phyloP scores from a whole-genome alignment of 2,329 filamentous ascomycete genomes.

The Rosellinia necatrix region DNA sequence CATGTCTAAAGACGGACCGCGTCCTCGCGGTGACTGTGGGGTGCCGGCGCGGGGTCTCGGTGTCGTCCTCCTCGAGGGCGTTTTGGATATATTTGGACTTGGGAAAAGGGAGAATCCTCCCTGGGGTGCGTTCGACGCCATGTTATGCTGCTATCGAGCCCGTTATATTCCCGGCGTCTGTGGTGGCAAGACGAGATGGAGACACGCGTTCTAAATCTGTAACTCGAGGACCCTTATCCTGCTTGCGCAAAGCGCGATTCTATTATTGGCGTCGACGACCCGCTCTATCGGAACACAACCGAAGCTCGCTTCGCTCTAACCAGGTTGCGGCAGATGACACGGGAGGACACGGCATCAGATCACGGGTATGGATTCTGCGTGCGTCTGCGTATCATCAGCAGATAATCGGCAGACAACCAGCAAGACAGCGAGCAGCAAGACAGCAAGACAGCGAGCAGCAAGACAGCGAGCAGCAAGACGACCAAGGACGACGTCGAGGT shows the following conservation, averaged over 20 bases:
- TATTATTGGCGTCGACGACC: constrained; percentile 3
- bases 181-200: constrained; percentile 12
- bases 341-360: constrained; percentile 7
- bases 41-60: constrained; percentile 40
- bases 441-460: too few relatives aligned
- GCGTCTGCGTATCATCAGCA: constrained; percentile 13
- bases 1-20: constrained; percentile 38
- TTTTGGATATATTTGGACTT: constrained; percentile 49
- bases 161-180: constrained; percentile 12
- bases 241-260: constrained; percentile 4
- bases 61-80: constrained; percentile 50
- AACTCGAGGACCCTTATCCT: constrained; percentile 2
- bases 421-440: too few relatives aligned
- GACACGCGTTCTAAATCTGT: constrained; percentile 12
- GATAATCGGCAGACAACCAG: not conserved
- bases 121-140: constrained; percentile 40
- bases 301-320: not conserved
- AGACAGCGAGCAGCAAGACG: too few relatives aligned
- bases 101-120: constrained; percentile 64
- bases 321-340: constrained; percentile 17
- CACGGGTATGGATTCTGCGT: constrained; percentile 1
- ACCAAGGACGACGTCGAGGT: too few relatives aligned
- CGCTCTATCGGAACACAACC: constrained; percentile 11
- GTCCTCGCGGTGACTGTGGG: constrained; percentile 36
- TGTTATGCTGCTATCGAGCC: constrained; percentile 29